Evolutionary conservation across 345 rosid species (phyloP), one percentile per base, ranked within the genome.

Genomic region (Sisymbrium altissimum): DNA sequence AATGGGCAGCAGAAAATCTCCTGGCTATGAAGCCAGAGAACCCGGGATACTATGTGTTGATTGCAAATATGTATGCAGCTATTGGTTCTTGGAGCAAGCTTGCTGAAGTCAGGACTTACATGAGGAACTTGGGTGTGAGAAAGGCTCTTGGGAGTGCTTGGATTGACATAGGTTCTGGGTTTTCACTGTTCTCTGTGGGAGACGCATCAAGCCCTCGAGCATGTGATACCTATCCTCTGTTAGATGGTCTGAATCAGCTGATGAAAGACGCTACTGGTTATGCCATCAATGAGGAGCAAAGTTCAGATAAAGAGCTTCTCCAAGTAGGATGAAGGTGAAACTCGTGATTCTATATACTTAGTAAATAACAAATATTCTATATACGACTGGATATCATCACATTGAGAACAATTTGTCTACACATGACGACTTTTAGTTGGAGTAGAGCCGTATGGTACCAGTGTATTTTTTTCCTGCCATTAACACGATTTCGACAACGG

Each of bases 1-100:
- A 89, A 82, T 89, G 90, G 96, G 96, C 89, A 12, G 94, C 97
- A 33, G 92, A 77, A 70, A 88, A 83, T 52, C 76, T 89, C 41
- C 58, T 88, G 74, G 86, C 83, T 67, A 81, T 60, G 78, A 86
- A 81, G 71, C 89, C 90, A 1, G 86, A 84, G 70, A 82, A 86
- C 77, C 73, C 90, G 0, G 94, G 96, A 46, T 84, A 86, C 83
- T 85, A 89, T 68, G 89, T 84, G 67, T 76, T 89, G 76, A 83
- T 84, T 11, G 96, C 92, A 60, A 92, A 92, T 76, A 83, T 82
- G 88, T 83, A 83, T 55, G 97, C 94, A 35, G 86, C 87, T 60
- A 86, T 86, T 17, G 83, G 92, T 78, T 66, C 83, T 68, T 90
- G 92, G 92, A 68, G 66, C 64, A 83, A 92, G 81, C 84, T 88